Conservation (phyloP, 305 asterid genomes). For the Solanum hybrid region DNA sequence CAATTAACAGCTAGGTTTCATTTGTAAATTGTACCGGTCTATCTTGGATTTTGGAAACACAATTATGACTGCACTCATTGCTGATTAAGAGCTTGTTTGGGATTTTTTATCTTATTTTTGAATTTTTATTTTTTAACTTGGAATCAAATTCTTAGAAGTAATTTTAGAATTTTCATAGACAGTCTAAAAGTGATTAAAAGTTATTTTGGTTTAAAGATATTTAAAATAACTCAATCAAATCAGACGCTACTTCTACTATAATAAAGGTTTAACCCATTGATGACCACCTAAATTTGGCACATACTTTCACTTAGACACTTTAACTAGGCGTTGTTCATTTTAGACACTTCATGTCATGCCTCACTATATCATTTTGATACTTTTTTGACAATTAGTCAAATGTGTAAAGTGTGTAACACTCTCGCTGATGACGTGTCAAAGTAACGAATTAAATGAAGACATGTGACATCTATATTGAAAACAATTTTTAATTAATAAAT, state of each 20-base stretch:
- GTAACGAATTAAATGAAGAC: neutral
- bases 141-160: no score
- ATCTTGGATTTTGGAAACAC: neutral
- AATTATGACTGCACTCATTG: neutral
- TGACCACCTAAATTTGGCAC: neutral
- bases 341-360: neutral
- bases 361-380: neutral
- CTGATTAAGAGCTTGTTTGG: neutral
- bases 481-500: no score
- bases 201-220: no score
- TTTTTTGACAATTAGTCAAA: neutral
- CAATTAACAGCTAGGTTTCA: neutral
- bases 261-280: neutral
- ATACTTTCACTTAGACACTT: no score
- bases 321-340: no score
- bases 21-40: neutral
- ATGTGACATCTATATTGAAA: neutral
- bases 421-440: neutral
- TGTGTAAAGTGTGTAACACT: neutral
- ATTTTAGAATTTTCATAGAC: no score
- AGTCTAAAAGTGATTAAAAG: neutral
- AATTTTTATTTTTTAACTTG: neutral
- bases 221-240: no score
- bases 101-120: no score
- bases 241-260: no score